phyloP scores from a whole-genome alignment of 169 alveolate species.

The Amoebophrya sp. region DNA sequence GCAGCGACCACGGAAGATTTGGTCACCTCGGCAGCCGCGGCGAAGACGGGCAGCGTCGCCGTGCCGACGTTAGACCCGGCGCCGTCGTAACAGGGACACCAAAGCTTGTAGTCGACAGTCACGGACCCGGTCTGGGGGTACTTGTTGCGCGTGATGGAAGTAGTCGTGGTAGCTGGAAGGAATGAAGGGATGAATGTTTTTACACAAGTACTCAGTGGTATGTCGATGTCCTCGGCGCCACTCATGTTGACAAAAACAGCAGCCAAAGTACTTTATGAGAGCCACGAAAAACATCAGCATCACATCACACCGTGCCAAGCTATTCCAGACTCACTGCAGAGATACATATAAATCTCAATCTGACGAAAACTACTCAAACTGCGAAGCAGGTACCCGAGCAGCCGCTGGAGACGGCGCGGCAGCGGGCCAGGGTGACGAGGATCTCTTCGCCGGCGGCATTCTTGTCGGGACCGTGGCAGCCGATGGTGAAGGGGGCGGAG shows the following conservation, averaged over 20 bases:
- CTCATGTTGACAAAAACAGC: no score
- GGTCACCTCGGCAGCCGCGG: not conserved
- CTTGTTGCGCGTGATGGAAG: not conserved
- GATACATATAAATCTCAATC: no score
- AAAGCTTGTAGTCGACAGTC: not conserved
- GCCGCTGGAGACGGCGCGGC: not conserved
- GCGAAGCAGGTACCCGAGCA: no score
- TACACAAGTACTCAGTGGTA: no score
- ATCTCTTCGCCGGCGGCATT: not conserved
- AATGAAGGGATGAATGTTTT: not conserved
- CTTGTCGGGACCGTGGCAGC: not conserved
- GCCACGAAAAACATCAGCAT: no score
- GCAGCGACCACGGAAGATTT: no score
- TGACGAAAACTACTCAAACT: no score
- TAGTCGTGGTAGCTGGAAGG: not conserved
- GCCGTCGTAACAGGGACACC: not conserved
- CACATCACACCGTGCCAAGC: no score
- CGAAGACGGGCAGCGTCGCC: not conserved
- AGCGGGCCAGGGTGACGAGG: not conserved
- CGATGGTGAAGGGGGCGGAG: not conserved
- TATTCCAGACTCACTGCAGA: no score
- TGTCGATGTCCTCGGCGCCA: no score
- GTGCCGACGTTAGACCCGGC: not conserved
- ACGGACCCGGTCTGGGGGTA: no score
- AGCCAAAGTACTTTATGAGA: no score